Evolutionary conservation across 345 rosid species (phyloP).

Genomic region (Heritiera littoralis): DNA sequence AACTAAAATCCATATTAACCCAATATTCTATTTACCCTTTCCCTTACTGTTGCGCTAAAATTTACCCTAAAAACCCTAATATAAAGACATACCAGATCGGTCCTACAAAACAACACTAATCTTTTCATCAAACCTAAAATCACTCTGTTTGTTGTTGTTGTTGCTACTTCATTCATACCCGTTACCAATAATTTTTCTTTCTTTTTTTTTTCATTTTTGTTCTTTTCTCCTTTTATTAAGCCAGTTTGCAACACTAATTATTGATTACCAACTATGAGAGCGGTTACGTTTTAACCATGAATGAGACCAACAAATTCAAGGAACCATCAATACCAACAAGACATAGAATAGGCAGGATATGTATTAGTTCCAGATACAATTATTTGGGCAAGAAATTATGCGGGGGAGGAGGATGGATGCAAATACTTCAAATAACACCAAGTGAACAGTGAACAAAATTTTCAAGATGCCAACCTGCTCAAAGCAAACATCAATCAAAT

Average conservation of each 20-base stretch:
- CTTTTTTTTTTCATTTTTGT: background rate
- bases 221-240: background rate
- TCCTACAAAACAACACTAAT: background rate
- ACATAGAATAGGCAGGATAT: background rate
- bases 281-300: background rate
- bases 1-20: too few species aligned
- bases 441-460: background rate
- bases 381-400: background rate
- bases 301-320: background rate
- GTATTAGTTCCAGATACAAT: background rate
- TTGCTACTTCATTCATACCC: too few species aligned
- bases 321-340: background rate
- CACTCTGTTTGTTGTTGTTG: too few species aligned
- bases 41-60: background rate
- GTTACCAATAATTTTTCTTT: background rate
- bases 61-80: too few species aligned
- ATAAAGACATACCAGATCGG: too few species aligned
- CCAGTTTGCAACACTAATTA: background rate
- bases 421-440: background rate
- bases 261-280: background rate
- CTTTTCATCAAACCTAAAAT: conserved; percentile 8
- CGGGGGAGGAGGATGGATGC: background rate
- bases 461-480: conserved; percentile 65
- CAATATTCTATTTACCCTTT: too few species aligned
- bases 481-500: conserved; percentile 72